These are phyloP conservation scores for Gentiana macrophylla DNA, from an alignment of 257 asterid species.

Conservation along the genomic window DNA sequence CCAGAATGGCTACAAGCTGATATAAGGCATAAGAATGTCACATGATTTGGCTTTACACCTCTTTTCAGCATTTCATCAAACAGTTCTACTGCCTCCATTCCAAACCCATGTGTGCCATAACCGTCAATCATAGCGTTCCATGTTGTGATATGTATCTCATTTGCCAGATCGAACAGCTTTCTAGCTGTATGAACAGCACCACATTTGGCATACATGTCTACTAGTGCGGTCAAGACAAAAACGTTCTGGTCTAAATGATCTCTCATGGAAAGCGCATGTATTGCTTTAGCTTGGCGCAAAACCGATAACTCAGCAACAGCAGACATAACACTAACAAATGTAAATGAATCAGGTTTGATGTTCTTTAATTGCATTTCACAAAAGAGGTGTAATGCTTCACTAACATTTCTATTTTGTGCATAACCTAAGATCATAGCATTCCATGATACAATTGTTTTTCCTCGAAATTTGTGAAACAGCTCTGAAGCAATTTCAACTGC, in stretches of 20 bases:
- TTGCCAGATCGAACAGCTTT: slow-evolving; percentile 52
- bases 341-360: slow-evolving; percentile 67
- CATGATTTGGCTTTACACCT: slow-evolving; percentile 38
- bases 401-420: slow-evolving; percentile 57
- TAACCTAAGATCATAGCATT: slow-evolving; percentile 81
- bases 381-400: slow-evolving; percentile 56
- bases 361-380: slow-evolving; percentile 45
- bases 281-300: slow-evolving; percentile 77
- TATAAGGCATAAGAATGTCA: slow-evolving; percentile 73
- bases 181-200: slow-evolving; percentile 73
- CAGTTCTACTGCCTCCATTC: slow-evolving; percentile 52
- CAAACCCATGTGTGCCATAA: slow-evolving; percentile 92
- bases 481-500: slow-evolving; percentile 51
- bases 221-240: slow-evolving; percentile 72
- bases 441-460: slow-evolving; percentile 75
- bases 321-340: slow-evolving; percentile 67
- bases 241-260: slow-evolving; percentile 39
- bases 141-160: slow-evolving; percentile 61
- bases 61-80: slow-evolving; percentile 62
- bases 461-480: slow-evolving; percentile 37
- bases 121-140: slow-evolving; percentile 99
- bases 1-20: slow-evolving; percentile 99
- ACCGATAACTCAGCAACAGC: slow-evolving; percentile 84
- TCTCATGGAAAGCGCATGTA: slow-evolving; percentile 63
- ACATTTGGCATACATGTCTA: slow-evolving; percentile 90